Conservation (phyloP, 225 moss, liverwort and hornwort genomes). For the Marchantia paleacea region DNA sequence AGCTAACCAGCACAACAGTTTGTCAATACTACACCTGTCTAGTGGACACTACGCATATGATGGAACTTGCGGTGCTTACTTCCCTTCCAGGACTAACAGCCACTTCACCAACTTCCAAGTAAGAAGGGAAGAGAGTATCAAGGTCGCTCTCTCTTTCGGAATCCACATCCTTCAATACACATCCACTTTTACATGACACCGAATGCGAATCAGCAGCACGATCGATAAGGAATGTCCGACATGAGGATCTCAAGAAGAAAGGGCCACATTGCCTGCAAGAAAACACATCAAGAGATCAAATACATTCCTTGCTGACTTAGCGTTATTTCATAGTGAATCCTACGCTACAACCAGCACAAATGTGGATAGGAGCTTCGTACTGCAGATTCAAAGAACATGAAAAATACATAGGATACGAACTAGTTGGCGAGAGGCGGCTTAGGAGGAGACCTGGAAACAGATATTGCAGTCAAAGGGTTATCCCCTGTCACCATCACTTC, state of each 20-base stretch:
- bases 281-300: not conserved
- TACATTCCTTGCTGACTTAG: not conserved
- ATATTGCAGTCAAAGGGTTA: conserved; percentile 48
- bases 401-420: not conserved
- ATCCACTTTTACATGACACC: conserved; percentile 28
- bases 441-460: conserved; percentile 35
- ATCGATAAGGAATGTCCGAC: conserved; percentile 45
- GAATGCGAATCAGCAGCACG: conserved; percentile 18
- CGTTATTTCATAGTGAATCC: not conserved
- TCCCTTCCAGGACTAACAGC: conserved; percentile 7
- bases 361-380: not conserved
- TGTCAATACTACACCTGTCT: not conserved
- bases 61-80: conserved; percentile 17
- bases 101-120: not conserved
- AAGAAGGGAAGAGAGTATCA: conserved; percentile 31
- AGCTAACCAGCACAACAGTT: not conserved
- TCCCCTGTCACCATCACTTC: conserved; percentile 54
- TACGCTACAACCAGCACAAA: not conserved
- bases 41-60: not conserved
- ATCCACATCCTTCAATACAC: conserved; percentile 41
- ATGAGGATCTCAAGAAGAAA: conserved; percentile 37
- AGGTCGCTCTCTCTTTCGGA: conserved; percentile 29
- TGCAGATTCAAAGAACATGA: not conserved
- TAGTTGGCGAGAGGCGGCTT: not conserved
- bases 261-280: conserved; percentile 44